Percentiles rank a stretch among this genome's conserved stretches.
phyloP scores from a whole-genome alignment of 352 stramenopile genomes.

The Globisporangium lucens region DNA sequence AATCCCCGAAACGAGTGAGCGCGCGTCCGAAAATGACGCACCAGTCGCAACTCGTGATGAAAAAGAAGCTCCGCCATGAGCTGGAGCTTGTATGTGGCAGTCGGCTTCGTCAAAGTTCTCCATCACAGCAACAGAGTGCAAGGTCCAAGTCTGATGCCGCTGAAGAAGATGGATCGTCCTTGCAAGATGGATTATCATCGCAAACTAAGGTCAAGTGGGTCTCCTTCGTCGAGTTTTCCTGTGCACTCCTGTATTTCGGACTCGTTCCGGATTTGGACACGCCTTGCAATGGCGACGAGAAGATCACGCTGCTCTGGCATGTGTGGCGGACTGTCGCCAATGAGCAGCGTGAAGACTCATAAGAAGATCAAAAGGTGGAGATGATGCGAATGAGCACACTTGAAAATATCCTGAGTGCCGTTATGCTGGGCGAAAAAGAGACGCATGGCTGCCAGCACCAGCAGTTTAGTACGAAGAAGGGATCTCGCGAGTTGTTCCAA shows the following conservation, averaged over 20 bases:
- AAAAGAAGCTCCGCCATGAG: constrained; percentile 33
- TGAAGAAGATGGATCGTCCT: not conserved
- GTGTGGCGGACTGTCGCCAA: constrained; percentile 36
- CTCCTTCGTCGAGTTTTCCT: constrained; percentile 57
- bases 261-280: constrained; percentile 43
- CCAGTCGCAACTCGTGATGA: constrained; percentile 37
- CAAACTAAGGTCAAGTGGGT: constrained; percentile 3
- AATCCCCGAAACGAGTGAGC: constrained; percentile 18
- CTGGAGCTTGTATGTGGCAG: constrained; percentile 30
- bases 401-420: constrained; percentile 21
- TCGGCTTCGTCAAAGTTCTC: not conserved
- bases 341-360: constrained; percentile 15
- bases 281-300: constrained; percentile 25
- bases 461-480: not conserved
- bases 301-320: constrained; percentile 49
- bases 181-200: not conserved
- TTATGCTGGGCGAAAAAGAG: constrained; percentile 17
- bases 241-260: constrained; percentile 53
- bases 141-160: not conserved
- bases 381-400: constrained; percentile 14
- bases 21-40: constrained; percentile 33
- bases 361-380: constrained; percentile 4
- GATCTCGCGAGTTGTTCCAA: not conserved
- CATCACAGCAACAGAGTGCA: not conserved
- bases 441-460: not conserved